Percentiles rank a stretch among this genome's conserved stretches.
Conservation (phyloP, 768 basidiomycete species). For the Tylopilus plumbeoviolaceoides region DNA sequence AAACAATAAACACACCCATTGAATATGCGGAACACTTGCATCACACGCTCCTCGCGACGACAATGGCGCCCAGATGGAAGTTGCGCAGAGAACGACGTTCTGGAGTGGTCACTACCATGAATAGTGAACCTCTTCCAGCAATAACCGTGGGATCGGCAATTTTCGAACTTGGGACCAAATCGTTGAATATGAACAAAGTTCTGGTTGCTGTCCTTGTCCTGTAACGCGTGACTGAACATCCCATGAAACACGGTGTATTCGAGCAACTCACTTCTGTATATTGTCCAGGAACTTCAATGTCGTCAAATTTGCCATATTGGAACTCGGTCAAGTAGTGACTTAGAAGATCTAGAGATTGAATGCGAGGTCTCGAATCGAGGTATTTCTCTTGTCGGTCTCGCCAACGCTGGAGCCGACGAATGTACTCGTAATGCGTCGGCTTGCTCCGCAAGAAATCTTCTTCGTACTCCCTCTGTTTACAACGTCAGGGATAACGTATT, state of each 20-base stretch:
- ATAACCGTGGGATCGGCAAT: slow-evolving; percentile 79
- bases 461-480: slow-evolving; percentile 75
- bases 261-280: slow-evolving; percentile 78
- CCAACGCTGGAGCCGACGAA: slow-evolving; percentile 88
- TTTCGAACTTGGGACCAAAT: slow-evolving; percentile 87
- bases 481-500: background rate
- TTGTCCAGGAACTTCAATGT: slow-evolving; percentile 98
- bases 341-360: slow-evolving; percentile 79
- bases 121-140: slow-evolving; percentile 90
- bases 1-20: slow-evolving; percentile 59
- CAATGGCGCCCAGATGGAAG: slow-evolving; percentile 79
- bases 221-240: slow-evolving; percentile 10
- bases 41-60: slow-evolving; percentile 88
- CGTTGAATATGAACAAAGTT: slow-evolving; percentile 88
- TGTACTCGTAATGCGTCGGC: slow-evolving; percentile 81
- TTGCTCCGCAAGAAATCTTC: slow-evolving; percentile 83
- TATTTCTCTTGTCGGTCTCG: slow-evolving; percentile 83
- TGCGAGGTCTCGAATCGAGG: slow-evolving; percentile 76
- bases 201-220: slow-evolving; percentile 95
- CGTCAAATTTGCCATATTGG: slow-evolving; percentile 95
- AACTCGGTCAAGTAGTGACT: slow-evolving; percentile 97
- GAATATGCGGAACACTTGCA: slow-evolving; percentile 91
- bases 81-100: slow-evolving; percentile 87
- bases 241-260: background rate
- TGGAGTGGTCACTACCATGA: slow-evolving; percentile 87